Percentiles rank a stretch among this genome's conserved stretches.
Evolutionary conservation across 139 green algal species (phyloP).

Genomic region (Chlamydomonas applanata): DNA sequence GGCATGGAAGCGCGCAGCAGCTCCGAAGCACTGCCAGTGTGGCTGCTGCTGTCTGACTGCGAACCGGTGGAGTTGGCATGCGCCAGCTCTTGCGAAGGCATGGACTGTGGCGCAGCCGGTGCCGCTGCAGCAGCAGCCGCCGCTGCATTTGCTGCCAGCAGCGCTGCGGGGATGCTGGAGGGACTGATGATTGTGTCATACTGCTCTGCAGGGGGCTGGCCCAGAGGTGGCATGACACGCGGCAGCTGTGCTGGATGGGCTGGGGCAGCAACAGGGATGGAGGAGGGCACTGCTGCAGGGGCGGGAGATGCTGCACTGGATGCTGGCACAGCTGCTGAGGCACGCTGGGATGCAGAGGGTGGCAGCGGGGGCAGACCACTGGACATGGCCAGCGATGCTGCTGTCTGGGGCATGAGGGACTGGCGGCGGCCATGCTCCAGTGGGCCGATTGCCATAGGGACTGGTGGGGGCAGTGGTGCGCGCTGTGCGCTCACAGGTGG

Average conservation of each 20-base stretch:
- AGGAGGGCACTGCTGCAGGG: background rate
- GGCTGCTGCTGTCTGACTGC: conserved; percentile 10
- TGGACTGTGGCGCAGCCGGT: conserved; percentile 9
- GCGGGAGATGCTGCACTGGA: background rate
- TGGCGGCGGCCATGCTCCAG: conserved; percentile 8
- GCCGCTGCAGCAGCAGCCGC: background rate
- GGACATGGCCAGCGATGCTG: background rate
- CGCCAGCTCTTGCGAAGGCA: background rate
- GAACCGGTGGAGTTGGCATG: background rate
- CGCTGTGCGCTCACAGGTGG: background rate
- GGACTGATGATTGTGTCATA: background rate
- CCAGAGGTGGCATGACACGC: background rate
- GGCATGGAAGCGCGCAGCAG: background rate
- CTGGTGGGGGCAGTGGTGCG: background rate
- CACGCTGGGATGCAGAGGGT: background rate
- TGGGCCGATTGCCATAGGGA: background rate
- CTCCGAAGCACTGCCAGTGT: background rate
- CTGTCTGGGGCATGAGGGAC: conserved; percentile 7
- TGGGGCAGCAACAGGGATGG: background rate
- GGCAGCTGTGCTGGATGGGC: background rate
- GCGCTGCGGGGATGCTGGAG: conserved; percentile 3
- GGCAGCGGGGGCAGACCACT: conserved; percentile 3
- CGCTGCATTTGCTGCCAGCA: background rate
- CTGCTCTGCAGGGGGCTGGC: background rate
- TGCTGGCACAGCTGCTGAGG: background rate